Percentiles rank a stretch among this genome's conserved stretches.
Conservation (phyloP, 768 basidiomycete genomes). For the Lenzites betulinus region DNA sequence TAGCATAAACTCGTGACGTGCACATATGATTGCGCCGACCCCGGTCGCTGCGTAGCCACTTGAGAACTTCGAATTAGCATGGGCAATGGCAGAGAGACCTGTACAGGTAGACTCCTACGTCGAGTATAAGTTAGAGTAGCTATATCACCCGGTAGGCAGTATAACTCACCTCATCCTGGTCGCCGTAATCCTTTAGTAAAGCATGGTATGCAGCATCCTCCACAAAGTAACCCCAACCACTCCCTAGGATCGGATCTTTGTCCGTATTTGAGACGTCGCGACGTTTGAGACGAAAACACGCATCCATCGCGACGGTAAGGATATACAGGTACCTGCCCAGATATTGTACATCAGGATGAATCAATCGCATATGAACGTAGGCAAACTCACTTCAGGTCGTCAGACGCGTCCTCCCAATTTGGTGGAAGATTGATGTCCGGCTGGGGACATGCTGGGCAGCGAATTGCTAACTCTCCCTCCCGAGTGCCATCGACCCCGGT, state of each 20-base stretch:
- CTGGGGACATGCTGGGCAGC: conserved; percentile 29
- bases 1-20: too few relatives aligned
- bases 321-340: conserved; percentile 29
- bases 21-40: too few relatives aligned
- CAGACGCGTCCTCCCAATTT: conserved; percentile 19
- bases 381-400: conserved; percentile 22
- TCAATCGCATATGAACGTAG: too few relatives aligned
- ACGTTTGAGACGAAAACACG: conserved; percentile 28
- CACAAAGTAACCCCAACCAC: too few relatives aligned
- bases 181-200: neutral
- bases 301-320: conserved; percentile 30
- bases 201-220: neutral
- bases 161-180: neutral
- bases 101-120: too few relatives aligned
- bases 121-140: too few relatives aligned
- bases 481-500: conserved; percentile 8
- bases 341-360: too few relatives aligned
- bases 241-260: conserved; percentile 10
- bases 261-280: conserved; percentile 20
- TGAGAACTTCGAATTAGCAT: too few relatives aligned
- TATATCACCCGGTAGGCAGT: too few relatives aligned
- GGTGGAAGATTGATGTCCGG: conserved; percentile 22
- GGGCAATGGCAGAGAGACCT: too few relatives aligned
- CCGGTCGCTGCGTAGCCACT: too few relatives aligned
- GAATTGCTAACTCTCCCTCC: conserved; percentile 18